Conservation (phyloP, 2,329 filamentous ascomycete species). For the Aspergillus texensis region DNA sequence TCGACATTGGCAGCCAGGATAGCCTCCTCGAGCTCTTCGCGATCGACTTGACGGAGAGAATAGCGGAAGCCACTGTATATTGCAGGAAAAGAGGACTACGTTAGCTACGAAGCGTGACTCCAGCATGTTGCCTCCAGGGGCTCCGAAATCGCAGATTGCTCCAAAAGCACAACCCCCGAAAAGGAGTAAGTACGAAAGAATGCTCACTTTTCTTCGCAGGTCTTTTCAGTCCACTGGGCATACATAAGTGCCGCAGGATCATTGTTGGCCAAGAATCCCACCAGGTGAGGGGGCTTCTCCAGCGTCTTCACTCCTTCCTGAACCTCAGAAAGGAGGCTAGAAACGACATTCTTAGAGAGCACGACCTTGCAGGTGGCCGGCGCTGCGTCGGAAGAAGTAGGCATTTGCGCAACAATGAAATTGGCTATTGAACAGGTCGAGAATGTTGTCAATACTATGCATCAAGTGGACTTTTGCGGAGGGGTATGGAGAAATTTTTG, state of each 20-base stretch:
- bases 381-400: conserved; percentile 30
- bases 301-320: conserved; percentile 72
- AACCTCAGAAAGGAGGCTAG: conserved; percentile 77
- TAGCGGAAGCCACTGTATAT: conserved; percentile 81
- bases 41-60: conserved; percentile 78
- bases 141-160: conserved; percentile 20
- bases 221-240: conserved; percentile 96
- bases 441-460: not conserved
- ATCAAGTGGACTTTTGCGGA: conserved; percentile 15
- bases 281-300: conserved; percentile 73
- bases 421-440: conserved; percentile 4
- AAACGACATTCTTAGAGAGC: conserved; percentile 83
- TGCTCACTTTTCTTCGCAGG: conserved; percentile 89
- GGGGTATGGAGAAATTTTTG: conserved; percentile 29
- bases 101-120: conserved; percentile 23
- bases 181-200: conserved; percentile 17
- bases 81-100: conserved; percentile 11
- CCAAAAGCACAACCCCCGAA: not conserved
- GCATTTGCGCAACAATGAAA: conserved; percentile 28
- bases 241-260: conserved; percentile 92
- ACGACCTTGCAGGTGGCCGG: conserved; percentile 81
- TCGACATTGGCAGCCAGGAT: conserved; percentile 85
- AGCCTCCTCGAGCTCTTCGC: conserved; percentile 86
- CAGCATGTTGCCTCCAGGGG: conserved; percentile 4
- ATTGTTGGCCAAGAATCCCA: conserved; percentile 88